Percentiles rank a stretch among this genome's conserved stretches.
Conservation (phyloP, 2,329 filamentous ascomycete genomes). For the Scytalidium sp. region DNA sequence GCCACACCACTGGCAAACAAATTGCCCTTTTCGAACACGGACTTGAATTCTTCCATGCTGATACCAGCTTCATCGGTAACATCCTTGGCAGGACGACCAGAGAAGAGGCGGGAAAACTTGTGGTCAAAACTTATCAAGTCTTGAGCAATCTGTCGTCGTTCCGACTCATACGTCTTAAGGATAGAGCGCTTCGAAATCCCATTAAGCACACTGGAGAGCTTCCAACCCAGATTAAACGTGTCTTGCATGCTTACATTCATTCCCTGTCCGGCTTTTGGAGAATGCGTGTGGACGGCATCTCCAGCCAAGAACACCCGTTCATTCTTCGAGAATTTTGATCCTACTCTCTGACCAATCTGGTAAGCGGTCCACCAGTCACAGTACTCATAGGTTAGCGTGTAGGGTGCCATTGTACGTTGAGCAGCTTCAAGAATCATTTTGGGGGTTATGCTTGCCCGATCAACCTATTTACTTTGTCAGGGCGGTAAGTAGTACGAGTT, state of each 20-base stretch:
- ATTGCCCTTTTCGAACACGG: constrained; percentile 57
- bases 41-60: constrained; percentile 60
- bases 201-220: constrained; percentile 35
- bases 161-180: constrained; percentile 47
- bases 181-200: constrained; percentile 40
- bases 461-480: background rate
- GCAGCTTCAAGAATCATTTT: constrained; percentile 54
- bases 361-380: constrained; percentile 77
- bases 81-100: constrained; percentile 50
- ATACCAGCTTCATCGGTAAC: constrained; percentile 45
- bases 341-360: constrained; percentile 71
- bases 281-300: constrained; percentile 34
- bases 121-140: constrained; percentile 76
- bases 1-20: constrained; percentile 56
- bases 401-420: constrained; percentile 63
- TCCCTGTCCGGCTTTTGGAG: constrained; percentile 33
- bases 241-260: constrained; percentile 36
- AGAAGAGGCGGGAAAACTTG: no score
- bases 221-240: constrained; percentile 33
- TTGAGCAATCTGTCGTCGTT: constrained; percentile 71
- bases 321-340: constrained; percentile 60
- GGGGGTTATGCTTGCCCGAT: background rate
- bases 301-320: constrained; percentile 34
- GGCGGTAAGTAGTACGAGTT: no score
- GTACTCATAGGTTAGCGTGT: constrained; percentile 63